These are phyloP conservation scores for Candida endomychidarum DNA, from an alignment of 805 yeast species.

Conservation along the genomic window DNA sequence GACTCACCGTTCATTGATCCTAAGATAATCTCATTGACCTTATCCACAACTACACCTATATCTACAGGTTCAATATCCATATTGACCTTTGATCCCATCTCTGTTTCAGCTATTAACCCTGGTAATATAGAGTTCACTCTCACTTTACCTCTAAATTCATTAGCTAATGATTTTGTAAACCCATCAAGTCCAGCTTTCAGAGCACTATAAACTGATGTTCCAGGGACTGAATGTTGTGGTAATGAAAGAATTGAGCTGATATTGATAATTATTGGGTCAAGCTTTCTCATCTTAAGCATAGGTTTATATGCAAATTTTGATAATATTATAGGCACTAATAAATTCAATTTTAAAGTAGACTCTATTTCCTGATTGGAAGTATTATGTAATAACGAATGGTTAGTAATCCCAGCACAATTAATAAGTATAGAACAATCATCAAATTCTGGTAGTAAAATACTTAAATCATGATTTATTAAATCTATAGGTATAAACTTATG, in stretches of 20 bases:
- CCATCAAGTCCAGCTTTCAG: slow-evolving; percentile 70
- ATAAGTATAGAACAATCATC: slow-evolving; percentile 38
- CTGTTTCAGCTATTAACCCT: slow-evolving; percentile 65
- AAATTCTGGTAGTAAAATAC: slow-evolving; percentile 4
- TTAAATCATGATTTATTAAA: slow-evolving; percentile 10
- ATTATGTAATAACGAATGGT: slow-evolving; percentile 48
- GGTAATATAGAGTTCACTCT: slow-evolving; percentile 69
- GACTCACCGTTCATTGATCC: slow-evolving; percentile 30
- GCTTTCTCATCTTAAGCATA: slow-evolving; percentile 41
- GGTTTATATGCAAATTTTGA: slow-evolving; percentile 52
- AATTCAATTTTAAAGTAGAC: slow-evolving; percentile 52
- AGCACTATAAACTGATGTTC: slow-evolving; percentile 67
- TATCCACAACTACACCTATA: slow-evolving; percentile 28
- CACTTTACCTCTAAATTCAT: slow-evolving; percentile 56
- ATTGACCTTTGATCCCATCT: slow-evolving; percentile 50
- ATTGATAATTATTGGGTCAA: slow-evolving; percentile 49
- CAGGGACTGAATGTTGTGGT: slow-evolving; percentile 39
- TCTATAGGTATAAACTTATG: slow-evolving; percentile 16
- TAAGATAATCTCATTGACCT: slow-evolving; percentile 24
- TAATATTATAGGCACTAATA: slow-evolving; percentile 60
- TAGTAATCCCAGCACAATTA: slow-evolving; percentile 70
- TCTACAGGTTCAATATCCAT: slow-evolving; percentile 22
- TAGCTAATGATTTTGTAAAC: slow-evolving; percentile 57
- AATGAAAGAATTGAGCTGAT: slow-evolving; percentile 64
- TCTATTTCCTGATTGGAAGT: slow-evolving; percentile 44